These are phyloP conservation scores for Fragilariopsis cylindrus DNA, from an alignment of 108 stramenopile genomes.

Conservation along the genomic window DNA sequence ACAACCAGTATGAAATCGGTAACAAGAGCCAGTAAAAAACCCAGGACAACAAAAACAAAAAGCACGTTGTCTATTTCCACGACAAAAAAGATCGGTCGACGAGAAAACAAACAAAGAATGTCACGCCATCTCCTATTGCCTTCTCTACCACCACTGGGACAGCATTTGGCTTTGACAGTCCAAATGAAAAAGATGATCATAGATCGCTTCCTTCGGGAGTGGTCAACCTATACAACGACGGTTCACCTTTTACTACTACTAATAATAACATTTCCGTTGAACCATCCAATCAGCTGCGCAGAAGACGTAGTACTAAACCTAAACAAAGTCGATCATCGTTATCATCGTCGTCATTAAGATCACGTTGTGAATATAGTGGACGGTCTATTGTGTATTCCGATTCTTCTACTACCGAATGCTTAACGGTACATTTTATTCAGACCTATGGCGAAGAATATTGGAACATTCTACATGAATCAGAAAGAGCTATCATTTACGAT, in stretches of 20 bases:
- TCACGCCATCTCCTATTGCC: constrained; percentile 5
- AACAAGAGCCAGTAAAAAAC: not conserved
- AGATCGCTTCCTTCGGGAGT: not conserved
- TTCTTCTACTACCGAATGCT: constrained; percentile 18
- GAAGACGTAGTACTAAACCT: not conserved
- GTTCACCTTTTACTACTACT: too few relatives aligned
- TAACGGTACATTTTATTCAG: constrained; percentile 28
- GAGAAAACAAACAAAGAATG: not conserved
- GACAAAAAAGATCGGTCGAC: not conserved
- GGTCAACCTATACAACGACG: not conserved
- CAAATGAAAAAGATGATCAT: not conserved
- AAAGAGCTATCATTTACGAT: constrained; percentile 8
- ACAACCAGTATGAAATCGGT: not conserved
- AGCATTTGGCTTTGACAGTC: not conserved
- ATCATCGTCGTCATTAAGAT: not conserved
- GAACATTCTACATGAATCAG: constrained; percentile 17
- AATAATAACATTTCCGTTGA: too few relatives aligned
- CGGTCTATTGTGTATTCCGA: not conserved
- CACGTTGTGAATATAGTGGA: not conserved
- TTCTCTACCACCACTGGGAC: not conserved
- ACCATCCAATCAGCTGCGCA: not conserved
- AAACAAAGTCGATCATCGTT: not conserved
- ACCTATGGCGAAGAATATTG: constrained; percentile 37
- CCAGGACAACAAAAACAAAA: not conserved
- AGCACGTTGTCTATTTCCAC: not conserved